A percentile compares a stretch with the other conserved stretches of the same genome.
Evolutionary conservation across 2,329 filamentous ascomycete genomes (phyloP).

Genomic region (Colletotrichum endophyticum): DNA sequence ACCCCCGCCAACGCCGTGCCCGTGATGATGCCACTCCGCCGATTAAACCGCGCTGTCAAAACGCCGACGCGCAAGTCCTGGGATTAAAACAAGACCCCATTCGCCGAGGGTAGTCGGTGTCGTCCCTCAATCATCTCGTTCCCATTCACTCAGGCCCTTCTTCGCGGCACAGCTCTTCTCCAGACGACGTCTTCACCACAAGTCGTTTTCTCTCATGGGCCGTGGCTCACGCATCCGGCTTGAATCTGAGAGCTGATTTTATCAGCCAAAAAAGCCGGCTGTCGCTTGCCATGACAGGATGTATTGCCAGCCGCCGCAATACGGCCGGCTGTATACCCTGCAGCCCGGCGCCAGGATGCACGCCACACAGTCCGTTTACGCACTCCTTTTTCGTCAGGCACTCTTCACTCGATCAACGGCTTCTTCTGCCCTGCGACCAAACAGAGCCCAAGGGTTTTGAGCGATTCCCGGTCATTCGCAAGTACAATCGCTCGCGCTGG

Average conservation of each 20-base stretch:
- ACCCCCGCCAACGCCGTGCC: constrained; percentile 19
- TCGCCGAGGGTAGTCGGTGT: not conserved
- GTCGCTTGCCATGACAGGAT: not conserved
- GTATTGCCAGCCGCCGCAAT: not conserved
- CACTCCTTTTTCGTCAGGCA: not conserved
- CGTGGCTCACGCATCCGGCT: not conserved
- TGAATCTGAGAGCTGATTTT: not conserved
- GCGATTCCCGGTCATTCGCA: constrained; percentile 72
- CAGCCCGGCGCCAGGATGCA: not conserved
- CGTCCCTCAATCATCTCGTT: not conserved
- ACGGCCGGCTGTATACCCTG: constrained; percentile 1
- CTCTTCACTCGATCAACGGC: constrained; percentile 63
- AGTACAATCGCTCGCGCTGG: constrained; percentile 83
- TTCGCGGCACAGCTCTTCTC: not conserved
- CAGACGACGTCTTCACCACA: not conserved
- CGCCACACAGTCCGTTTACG: not conserved
- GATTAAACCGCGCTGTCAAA: constrained; percentile 1
- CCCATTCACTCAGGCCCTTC: not conserved
- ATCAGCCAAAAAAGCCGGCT: not conserved
- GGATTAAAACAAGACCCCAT: not conserved
- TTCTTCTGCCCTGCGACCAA: constrained; percentile 69
- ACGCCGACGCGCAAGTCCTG: constrained; percentile 3
- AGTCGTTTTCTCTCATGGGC: not conserved
- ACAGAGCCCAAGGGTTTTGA: constrained; percentile 67
- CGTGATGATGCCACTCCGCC: constrained; percentile 13